A percentile compares a stretch with the other conserved stretches of the same genome.
phyloP scores from a whole-genome alignment of 164 flowering plant genomes.

The Umbellularia californica region DNA sequence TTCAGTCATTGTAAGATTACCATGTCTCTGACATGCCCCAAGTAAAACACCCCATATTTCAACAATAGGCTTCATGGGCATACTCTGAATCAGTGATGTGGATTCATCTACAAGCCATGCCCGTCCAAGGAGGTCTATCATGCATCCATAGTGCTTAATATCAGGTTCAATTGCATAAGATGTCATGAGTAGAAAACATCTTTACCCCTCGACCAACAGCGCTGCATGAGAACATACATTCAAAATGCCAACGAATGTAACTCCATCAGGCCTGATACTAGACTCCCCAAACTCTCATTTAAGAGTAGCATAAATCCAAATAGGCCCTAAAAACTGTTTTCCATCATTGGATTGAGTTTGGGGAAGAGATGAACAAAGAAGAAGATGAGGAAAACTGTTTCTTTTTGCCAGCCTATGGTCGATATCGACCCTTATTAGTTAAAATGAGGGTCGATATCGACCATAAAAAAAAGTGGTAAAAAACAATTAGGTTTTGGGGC shows the following conservation, averaged over 20 bases:
- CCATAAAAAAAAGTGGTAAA: too few species aligned
- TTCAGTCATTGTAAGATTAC: not conserved
- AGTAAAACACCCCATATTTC: constrained; percentile 5
- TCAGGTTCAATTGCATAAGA: constrained; percentile 45
- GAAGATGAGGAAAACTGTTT: too few species aligned
- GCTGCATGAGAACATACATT: constrained; percentile 69
- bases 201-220: constrained; percentile 41
- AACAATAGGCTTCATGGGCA: constrained; percentile 28
- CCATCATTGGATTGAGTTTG: too few species aligned
- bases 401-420: too few species aligned
- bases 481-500: too few species aligned
- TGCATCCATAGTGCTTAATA: constrained; percentile 61
- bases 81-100: constrained; percentile 27
- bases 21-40: constrained; percentile 4
- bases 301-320: too few species aligned
- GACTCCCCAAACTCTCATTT: constrained; percentile 13
- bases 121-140: constrained; percentile 67
- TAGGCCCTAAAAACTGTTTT: too few species aligned
- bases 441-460: too few species aligned
- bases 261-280: constrained; percentile 56
- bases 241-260: constrained; percentile 52
- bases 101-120: constrained; percentile 59
- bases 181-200: constrained; percentile 44
- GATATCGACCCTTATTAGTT: too few species aligned
- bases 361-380: too few species aligned